These are phyloP conservation scores for Clitoria ternatea DNA, from an alignment of 306 rosid species.

Conservation along the genomic window DNA sequence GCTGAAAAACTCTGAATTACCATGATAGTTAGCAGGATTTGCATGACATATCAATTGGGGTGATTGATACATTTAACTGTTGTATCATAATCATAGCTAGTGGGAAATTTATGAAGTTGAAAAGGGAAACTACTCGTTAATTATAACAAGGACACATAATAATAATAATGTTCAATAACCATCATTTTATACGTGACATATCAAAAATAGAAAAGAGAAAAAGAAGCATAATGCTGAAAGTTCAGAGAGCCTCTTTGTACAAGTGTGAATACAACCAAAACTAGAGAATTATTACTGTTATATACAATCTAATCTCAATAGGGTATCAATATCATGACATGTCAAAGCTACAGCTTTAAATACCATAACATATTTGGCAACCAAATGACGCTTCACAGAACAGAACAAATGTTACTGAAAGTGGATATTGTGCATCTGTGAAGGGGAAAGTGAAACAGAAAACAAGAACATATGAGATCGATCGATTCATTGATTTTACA, in stretches of 20 bases:
- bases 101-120: slow-evolving; percentile 4
- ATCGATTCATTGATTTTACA: slow-evolving; percentile 41
- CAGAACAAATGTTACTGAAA: slow-evolving; percentile 47
- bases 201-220: slow-evolving; percentile 27
- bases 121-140: too few relatives aligned
- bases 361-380: slow-evolving; percentile 27
- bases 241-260: slow-evolving; percentile 3
- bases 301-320: slow-evolving; percentile 29
- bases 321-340: slow-evolving; percentile 24
- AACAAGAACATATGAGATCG: slow-evolving; percentile 17
- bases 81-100: slow-evolving; percentile 29
- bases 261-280: slow-evolving; percentile 33
- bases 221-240: not conserved
- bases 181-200: slow-evolving; percentile 24
- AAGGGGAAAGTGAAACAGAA: slow-evolving; percentile 29
- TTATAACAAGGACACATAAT: too few relatives aligned
- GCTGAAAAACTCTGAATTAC: slow-evolving; percentile 24
- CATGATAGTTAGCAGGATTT: slow-evolving; percentile 37
- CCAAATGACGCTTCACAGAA: slow-evolving; percentile 29
- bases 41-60: slow-evolving; percentile 37
- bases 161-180: slow-evolving; percentile 5
- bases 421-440: slow-evolving; percentile 25
- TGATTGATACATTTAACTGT: slow-evolving; percentile 51
- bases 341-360: slow-evolving; percentile 23
- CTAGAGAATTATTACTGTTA: slow-evolving; percentile 32